phyloP scores from a whole-genome alignment of 2,329 filamentous ascomycete genomes.

The Periconia macrospinosa region DNA sequence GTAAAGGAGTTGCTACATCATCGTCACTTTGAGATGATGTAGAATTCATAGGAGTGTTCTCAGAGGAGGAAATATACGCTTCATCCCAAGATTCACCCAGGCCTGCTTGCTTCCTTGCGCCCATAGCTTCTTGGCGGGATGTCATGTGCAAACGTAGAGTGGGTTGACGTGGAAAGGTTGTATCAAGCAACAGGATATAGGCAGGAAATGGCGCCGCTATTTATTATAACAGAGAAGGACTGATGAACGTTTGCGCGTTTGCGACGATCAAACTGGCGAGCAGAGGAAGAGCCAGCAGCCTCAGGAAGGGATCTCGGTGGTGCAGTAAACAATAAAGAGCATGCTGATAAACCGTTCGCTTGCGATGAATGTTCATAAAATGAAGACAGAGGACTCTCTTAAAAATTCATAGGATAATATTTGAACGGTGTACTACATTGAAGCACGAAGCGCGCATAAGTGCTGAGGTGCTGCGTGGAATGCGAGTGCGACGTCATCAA shows the following conservation, averaged over 20 bases:
- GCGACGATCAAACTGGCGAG: too few species aligned
- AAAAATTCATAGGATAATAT: not conserved
- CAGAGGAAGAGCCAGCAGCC: too few species aligned
- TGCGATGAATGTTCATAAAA: too few species aligned
- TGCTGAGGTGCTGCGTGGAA: not conserved
- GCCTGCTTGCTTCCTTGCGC: conserved; percentile 21
- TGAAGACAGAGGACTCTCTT: too few species aligned
- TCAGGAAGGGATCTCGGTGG: too few species aligned
- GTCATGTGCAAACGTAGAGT: not conserved
- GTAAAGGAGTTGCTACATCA: conserved; percentile 17
- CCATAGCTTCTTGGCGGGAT: conserved; percentile 16
- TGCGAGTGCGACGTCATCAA: not conserved
- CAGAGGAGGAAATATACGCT: conserved; percentile 31
- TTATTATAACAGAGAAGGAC: too few species aligned
- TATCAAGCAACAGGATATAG: too few species aligned
- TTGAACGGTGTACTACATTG: not conserved
- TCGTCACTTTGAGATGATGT: conserved; percentile 23
- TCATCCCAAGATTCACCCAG: conserved; percentile 40
- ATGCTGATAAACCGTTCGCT: too few species aligned
- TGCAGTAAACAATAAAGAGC: too few species aligned
- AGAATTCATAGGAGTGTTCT: conserved; percentile 26
- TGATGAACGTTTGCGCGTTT: too few species aligned
- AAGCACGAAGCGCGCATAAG: not conserved
- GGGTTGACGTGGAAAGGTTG: not conserved
- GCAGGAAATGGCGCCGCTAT: too few species aligned